Percentiles rank a stretch among this genome's conserved stretches.
phyloP scores from a whole-genome alignment of 371 early-diverging fungal genomes.

The Mortierella sp. region DNA sequence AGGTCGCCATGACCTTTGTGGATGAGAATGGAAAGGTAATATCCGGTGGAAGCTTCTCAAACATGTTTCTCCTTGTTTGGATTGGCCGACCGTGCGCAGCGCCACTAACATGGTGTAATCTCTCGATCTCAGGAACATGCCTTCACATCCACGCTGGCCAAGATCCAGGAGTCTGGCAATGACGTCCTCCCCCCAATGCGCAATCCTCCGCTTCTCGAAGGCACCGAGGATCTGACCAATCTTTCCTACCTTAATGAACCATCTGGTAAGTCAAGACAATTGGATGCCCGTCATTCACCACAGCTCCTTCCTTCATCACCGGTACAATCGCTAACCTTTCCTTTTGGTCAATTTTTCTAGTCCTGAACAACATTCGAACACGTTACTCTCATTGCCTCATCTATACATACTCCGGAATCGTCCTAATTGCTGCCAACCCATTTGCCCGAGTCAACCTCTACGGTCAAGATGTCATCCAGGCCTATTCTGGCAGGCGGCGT shows the following conservation, averaged over 20 bases:
- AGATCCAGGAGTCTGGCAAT: slow-evolving; percentile 73
- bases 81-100: neutral
- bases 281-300: too few relatives aligned
- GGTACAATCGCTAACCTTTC: too few relatives aligned
- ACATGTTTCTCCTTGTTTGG: neutral
- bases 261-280: slow-evolving; percentile 64
- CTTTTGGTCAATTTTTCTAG: slow-evolving; percentile 48
- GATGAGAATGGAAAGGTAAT: slow-evolving; percentile 71
- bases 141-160: slow-evolving; percentile 75
- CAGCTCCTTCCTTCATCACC: too few relatives aligned
- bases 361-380: slow-evolving; percentile 88
- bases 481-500: slow-evolving; percentile 92
- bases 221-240: slow-evolving; percentile 92
- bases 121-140: slow-evolving; percentile 65
- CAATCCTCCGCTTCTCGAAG: slow-evolving; percentile 90
- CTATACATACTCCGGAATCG: slow-evolving; percentile 99
- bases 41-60: too few relatives aligned
- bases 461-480: slow-evolving; percentile 87
- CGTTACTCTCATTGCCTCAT: slow-evolving; percentile 92
- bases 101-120: neutral
- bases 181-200: slow-evolving; percentile 86
- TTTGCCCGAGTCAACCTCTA: slow-evolving; percentile 92
- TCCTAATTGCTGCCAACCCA: slow-evolving; percentile 98
- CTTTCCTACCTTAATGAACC: slow-evolving; percentile 93
- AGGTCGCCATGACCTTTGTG: slow-evolving; percentile 71